Base-by-base conservation (phyloP, 345 rosid species). In the Boechera divaricarpa region DNA sequence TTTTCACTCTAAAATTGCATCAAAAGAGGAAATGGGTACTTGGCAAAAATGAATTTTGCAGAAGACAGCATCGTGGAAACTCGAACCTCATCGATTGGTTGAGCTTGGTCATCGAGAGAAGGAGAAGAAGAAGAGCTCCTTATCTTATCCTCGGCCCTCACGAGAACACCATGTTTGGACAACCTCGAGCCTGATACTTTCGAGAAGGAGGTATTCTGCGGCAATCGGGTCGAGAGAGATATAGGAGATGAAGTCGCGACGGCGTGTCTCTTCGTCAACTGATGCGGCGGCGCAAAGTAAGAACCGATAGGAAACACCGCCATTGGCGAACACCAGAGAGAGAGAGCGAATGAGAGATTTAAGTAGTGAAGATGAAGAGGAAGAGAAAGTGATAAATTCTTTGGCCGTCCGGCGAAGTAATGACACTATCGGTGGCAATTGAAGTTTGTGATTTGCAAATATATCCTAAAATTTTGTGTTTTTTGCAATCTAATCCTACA, bases 81-180 rank as follows among this genome's bases (percentile, higher is more conserved):
- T 0, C 63, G 4, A 85, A 93, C 96, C 98, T 93, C 88, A 12
- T 72, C 79, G 79, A 84, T 53, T 31, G 77, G 73, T 80, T 21
- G 24, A 1, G 24, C 24, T 21, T 21, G 24, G 24, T 33, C 71
- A 53, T 81, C 81, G 60, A 51, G 49, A 42, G 83, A 39, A 56
- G 88, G 13, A 44, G 16, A 9, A 41, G 48, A 69, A 52, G 91
- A 78, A 48, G 86, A 75, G 24, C 62, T 84, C 61, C 75, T 80
- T n/a, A 90, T 89, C 83, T 86, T 83, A 76, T 91, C 89, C 85
- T 91, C 97, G 39, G 94, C 94, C 75, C 90, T 84, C 36, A 83
- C 87, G 63, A 87, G 88, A 74, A 88, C 79, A 36, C 77, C 70
- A 74, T 77, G 67, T 13, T 83, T 77, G 24, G 76, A 78, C 39